Evolutionary conservation across 257 asterid genomes (phyloP).

Genomic region (Solanum rostratum): DNA sequence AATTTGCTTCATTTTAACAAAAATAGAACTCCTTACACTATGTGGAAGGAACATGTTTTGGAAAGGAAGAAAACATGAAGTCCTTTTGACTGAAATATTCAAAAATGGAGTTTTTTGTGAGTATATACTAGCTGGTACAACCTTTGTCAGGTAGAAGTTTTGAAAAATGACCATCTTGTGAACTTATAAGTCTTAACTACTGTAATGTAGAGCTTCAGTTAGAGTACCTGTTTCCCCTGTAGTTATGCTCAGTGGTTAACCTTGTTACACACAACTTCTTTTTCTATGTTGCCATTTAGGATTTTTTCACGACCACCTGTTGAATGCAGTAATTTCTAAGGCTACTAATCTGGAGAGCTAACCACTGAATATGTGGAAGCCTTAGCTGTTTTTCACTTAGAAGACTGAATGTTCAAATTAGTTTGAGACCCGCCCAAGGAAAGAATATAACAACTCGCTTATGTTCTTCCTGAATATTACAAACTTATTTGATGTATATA

Average conservation of each 20-base stretch:
- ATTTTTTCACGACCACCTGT: neutral
- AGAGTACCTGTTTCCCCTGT: neutral
- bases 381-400: neutral
- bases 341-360: neutral
- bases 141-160: neutral
- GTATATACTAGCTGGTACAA: neutral
- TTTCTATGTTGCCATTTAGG: neutral
- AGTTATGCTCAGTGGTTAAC: neutral
- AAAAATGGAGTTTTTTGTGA: neutral
- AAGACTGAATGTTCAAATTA: neutral
- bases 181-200: neutral
- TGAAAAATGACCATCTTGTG: neutral
- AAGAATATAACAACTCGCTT: neutral
- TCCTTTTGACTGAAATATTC: neutral
- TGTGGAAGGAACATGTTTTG: neutral
- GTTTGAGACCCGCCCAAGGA: neutral
- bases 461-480: neutral
- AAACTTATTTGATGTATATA: neutral
- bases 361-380: neutral
- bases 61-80: neutral
- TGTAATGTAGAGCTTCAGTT: neutral
- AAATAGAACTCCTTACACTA: neutral
- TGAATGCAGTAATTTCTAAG: neutral
- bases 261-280: neutral
- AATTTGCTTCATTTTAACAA: neutral